Evolutionary conservation across 1,139 yeast genomes (phyloP).

Genomic region (Yamadazyma sp.): DNA sequence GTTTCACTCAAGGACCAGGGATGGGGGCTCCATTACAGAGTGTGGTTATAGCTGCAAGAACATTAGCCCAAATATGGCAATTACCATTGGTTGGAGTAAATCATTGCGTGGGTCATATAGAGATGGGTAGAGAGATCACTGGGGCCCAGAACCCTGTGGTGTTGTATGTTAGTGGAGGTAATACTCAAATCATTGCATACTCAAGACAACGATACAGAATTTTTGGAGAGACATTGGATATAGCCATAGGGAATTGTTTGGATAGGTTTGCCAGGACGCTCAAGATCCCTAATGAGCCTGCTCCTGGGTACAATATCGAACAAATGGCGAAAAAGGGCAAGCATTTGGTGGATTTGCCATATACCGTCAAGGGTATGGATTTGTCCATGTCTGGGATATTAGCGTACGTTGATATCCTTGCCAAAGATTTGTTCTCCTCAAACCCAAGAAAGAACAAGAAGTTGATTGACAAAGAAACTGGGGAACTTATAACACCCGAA

Average conservation of each 20-base stretch:
- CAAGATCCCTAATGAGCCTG: constrained; percentile 86
- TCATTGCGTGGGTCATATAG: constrained; percentile 97
- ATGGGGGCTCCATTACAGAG: constrained; percentile 98
- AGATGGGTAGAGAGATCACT: constrained; percentile 98
- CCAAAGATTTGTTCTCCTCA: constrained; percentile 62
- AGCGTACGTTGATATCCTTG: constrained; percentile 79
- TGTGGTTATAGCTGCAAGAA: constrained; percentile 90
- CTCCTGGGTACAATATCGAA: constrained; percentile 97
- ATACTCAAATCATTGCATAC: constrained; percentile 96
- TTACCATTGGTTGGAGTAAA: constrained; percentile 92
- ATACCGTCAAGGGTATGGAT: constrained; percentile 98
- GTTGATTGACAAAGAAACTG: constrained; percentile 50
- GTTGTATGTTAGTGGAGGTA: constrained; percentile 95
- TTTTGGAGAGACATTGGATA: constrained; percentile 95
- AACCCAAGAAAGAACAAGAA: constrained; percentile 50
- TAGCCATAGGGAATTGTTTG: constrained; percentile 95
- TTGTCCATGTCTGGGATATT: constrained; percentile 93
- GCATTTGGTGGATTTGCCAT: constrained; percentile 76
- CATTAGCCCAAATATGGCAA: constrained; percentile 76
- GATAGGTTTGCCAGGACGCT: constrained; percentile 94
- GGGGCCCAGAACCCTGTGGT: constrained; percentile 96
- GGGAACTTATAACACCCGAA: constrained; percentile 66
- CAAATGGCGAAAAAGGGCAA: constrained; percentile 81
- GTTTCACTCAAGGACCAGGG: constrained; percentile 98
- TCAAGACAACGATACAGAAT: constrained; percentile 90